A percentile compares a stretch with the other conserved stretches of the same genome.
phyloP scores from a whole-genome alignment of 1,139 yeast species.

The Hansenula lynferdii region DNA sequence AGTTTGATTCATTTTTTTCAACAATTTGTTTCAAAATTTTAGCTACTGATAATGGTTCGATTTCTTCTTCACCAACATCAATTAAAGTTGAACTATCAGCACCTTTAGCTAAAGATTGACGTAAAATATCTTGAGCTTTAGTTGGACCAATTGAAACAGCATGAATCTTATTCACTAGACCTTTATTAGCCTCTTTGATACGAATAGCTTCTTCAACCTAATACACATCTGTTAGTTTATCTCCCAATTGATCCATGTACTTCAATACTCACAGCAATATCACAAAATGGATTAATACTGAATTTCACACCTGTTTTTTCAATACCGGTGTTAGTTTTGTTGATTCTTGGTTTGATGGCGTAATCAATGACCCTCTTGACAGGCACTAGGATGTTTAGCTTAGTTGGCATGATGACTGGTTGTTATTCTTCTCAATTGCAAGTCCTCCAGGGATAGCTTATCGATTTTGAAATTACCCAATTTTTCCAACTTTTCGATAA shows the following conservation, averaged over 20 bases:
- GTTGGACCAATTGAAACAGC: conserved; percentile 91
- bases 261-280: conserved; percentile 67
- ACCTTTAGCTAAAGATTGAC: conserved; percentile 93
- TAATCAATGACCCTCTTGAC: conserved; percentile 93
- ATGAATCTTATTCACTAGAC: conserved; percentile 75
- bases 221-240: not conserved
- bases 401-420: conserved; percentile 22
- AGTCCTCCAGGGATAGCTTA: conserved; percentile 2
- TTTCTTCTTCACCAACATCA: conserved; percentile 64
- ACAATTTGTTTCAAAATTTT: conserved; percentile 75
- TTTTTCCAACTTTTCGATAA: too few relatives aligned
- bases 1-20: conserved; percentile 64
- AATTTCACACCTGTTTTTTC: conserved; percentile 90
- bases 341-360: conserved; percentile 90
- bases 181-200: conserved; percentile 64
- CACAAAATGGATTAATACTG: conserved; percentile 95
- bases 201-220: conserved; percentile 78
- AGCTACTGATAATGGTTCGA: conserved; percentile 91
- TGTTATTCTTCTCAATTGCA: not conserved
- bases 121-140: conserved; percentile 81
- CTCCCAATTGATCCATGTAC: too few relatives aligned
- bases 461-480: too few relatives aligned
- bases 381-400: conserved; percentile 66
- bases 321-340: conserved; percentile 79
- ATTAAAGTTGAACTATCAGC: conserved; percentile 82